These are phyloP conservation scores for Candida anutae DNA, from an alignment of 1,139 yeast genomes.

Conservation along the genomic window DNA sequence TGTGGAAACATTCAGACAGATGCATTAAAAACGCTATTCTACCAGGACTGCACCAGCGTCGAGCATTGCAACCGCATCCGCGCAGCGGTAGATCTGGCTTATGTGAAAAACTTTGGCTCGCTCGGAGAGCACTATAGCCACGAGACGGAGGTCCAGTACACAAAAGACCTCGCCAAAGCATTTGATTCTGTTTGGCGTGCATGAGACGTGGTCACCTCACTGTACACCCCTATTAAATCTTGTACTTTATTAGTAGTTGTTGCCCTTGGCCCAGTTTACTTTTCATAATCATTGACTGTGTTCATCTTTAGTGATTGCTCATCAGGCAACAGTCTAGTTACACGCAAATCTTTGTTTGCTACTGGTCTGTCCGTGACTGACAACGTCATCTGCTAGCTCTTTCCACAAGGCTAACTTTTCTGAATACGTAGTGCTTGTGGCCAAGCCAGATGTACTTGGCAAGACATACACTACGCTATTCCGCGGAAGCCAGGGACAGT, in stretches of 20 bases:
- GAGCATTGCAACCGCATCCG: slow-evolving; percentile 36
- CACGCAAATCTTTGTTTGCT: too few relatives aligned
- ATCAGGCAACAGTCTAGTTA: too few relatives aligned
- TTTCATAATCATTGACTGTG: too few relatives aligned
- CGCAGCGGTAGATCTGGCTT: slow-evolving; percentile 28
- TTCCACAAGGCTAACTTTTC: slow-evolving; percentile 47
- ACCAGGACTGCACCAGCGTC: slow-evolving; percentile 31
- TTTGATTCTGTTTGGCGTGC: slow-evolving; percentile 32
- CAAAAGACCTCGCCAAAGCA: slow-evolving; percentile 24
- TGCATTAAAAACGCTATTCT: slow-evolving; percentile 29
- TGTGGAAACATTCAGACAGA: slow-evolving; percentile 30
- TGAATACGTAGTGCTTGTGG: slow-evolving; percentile 39
- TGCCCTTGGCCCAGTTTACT: too few relatives aligned
- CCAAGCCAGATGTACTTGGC: slow-evolving; percentile 76
- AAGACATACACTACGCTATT: slow-evolving; percentile 41
- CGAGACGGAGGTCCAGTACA: slow-evolving; percentile 17
- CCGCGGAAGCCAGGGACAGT: slow-evolving; percentile 10
- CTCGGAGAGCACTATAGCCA: slow-evolving; percentile 27
- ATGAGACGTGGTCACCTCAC: slow-evolving; percentile 1
- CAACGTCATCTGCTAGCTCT: slow-evolving; percentile 16
- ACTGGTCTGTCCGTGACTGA: background rate
- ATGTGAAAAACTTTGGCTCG: slow-evolving; percentile 32
- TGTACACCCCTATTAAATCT: too few relatives aligned
- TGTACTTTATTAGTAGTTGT: background rate
- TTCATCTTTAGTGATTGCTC: too few relatives aligned